These are phyloP conservation scores for Ulota crispa DNA, from an alignment of 225 moss, liverwort and hornwort genomes.

Conservation along the genomic window DNA sequence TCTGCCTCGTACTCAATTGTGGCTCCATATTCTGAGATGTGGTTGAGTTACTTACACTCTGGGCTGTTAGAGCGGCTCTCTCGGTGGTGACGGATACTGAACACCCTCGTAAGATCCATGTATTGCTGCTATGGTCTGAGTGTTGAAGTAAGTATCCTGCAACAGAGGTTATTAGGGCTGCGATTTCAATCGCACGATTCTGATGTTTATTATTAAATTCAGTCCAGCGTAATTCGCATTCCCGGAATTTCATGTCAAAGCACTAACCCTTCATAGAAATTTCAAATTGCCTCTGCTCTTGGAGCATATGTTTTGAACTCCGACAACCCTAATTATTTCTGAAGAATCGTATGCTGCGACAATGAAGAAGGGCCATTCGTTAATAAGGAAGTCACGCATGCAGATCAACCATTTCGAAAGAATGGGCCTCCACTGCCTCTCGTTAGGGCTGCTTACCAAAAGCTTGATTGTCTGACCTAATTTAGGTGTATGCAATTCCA, in stretches of 20 bases:
- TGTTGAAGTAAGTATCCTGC: neutral
- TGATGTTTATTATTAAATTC: neutral
- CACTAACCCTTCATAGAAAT: neutral
- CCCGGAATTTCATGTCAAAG: neutral
- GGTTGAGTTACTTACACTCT: neutral
- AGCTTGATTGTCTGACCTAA: constrained; percentile 14
- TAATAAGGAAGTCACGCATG: neutral
- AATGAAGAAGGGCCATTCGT: neutral
- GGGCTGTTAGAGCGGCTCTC: neutral
- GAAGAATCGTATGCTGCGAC: neutral
- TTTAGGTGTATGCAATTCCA: neutral
- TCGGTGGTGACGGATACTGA: neutral
- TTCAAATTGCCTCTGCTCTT: neutral
- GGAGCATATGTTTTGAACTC: neutral
- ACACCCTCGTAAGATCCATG: neutral
- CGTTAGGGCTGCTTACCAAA: neutral
- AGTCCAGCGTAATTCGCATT: neutral
- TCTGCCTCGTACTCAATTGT: neutral
- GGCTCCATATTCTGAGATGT: neutral
- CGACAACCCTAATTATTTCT: neutral
- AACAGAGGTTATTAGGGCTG: neutral
- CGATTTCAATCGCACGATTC: neutral
- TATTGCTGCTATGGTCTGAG: neutral
- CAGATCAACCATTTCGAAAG: neutral
- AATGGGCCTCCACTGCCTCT: neutral